Evolutionary conservation across 306 rosid genomes (phyloP), one percentile per base, ranked within the genome.

Genomic region (Trichosanthes truncata): DNA sequence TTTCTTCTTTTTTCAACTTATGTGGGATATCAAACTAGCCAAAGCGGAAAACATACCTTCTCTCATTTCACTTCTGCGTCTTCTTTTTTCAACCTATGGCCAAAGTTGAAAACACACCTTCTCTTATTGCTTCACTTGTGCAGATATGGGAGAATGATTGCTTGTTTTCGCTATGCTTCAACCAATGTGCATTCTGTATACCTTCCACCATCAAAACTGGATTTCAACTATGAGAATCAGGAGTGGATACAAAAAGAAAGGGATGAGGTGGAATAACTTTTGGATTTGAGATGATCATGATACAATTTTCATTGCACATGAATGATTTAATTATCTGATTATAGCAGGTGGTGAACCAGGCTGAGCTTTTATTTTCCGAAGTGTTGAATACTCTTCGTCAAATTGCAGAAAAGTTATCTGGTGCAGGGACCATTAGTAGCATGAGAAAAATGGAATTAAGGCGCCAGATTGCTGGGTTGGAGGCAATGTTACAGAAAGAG

Each of bases 151-250:
- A 87, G 86, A 83, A 96, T 90, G 98, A 96, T 93, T 79, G 99
- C 99, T 81, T 96, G 99, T 89, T 96, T 96, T 82, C 94, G 99
- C 57, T 96, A 96, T 86, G 92, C 98, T 68, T 89, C 99, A 36
- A 96, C 92, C 77, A 84, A 96, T 82, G 96, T 95, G 80, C 91
- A 88, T 82, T 91, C 97, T 45, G 99, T 93, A 87, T 90, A 87
- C 84, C 97, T 91, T 86, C 99, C 99, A 80, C 99, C 93, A 2
- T 84, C 88, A 78, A 87, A 85, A 82, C 86, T 96, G 80, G 88
- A 84, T 56, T 96, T 95, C 83, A 87, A 86, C 83, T 60, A 67
- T 57, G 92, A 87, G 87, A 88, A 87, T 76, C 96, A 88, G 84
- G 93, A 93, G 53, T 93, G 99, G 98, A 87, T 96, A 86, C 91